Evolutionary conservation across 768 basidiomycete genomes (phyloP), one percentile per base, ranked within the genome.

Genomic region (Mycena haematopus): DNA sequence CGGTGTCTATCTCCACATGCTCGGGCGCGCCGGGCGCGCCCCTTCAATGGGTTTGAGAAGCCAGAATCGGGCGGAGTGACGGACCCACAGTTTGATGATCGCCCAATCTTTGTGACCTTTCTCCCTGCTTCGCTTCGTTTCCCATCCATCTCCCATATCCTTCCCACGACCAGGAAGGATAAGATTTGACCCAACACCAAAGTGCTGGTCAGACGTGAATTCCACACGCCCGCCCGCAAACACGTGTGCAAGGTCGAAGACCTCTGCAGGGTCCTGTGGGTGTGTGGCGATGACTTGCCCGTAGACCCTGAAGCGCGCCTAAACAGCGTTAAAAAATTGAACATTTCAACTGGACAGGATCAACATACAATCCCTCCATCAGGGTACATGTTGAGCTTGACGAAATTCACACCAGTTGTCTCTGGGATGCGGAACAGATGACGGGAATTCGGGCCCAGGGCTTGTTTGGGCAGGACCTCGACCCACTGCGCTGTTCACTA

Each of bases 101-200:
- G 85, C 92, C 92, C 94, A 98, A 69, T 99, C 96, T 50, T 87
- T 92, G 75, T 95, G 95, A 40, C 84, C 93, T 56, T 83, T 83
- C 45, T 78, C 80, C 56, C 93, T 82, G 70, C 91, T 96, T 63
- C 97, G 83, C 73, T 91, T 94, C 3, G 96, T 99, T 77, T 99
- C 97, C 97, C 97, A 99, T 5, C 97, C 97, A 71, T 97, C 96
- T 6, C 95, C 88, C 95, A 99, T 99, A 70, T 96, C 90, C 72
- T 88, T 89, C 27, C 93, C 96, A 74, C 96, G 78, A 29, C 96
- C 96, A 1, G 96, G 96, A 40, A 97, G 79, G 50, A 98, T 86
- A 63, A 99, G 78, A 74, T 99, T 99, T 4, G 89, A 84, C 4
- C 95, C 96, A 11, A 91, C 85, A 22, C 95, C 96, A 69, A 92